phyloP scores from a whole-genome alignment of 2,329 filamentous ascomycete species.

The Colletotrichum kahawae region DNA sequence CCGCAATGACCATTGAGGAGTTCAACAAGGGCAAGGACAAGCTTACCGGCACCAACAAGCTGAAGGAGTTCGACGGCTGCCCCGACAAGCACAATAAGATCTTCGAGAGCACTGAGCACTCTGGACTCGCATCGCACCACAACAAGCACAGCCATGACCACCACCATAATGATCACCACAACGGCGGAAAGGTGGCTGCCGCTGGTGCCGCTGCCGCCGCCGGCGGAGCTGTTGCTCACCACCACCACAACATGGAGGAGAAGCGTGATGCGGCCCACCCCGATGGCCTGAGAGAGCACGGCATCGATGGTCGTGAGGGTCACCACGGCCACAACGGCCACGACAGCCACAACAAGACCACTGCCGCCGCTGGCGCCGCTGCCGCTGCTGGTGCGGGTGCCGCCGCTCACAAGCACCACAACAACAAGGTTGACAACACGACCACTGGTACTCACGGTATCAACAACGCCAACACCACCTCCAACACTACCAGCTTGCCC shows the following conservation, averaged over 20 bases:
- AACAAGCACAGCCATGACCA: background rate
- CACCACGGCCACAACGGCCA: background rate
- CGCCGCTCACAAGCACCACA: background rate
- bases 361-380: background rate
- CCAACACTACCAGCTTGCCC: background rate
- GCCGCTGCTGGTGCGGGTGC: background rate
- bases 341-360: background rate
- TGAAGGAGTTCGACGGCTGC: constrained; percentile 67
- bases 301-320: background rate
- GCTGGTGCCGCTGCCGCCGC: background rate
- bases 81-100: constrained; percentile 50
- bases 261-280: background rate
- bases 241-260: background rate
- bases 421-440: background rate
- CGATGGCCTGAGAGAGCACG: background rate
- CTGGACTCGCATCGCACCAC: background rate
- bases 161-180: background rate
- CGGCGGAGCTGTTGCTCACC: background rate
- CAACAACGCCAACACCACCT: background rate
- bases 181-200: background rate
- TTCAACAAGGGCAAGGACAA: constrained; percentile 55
- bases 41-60: constrained; percentile 25
- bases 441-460: background rate
- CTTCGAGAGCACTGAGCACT: constrained; percentile 15
- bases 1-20: constrained; percentile 67